phyloP scores from a whole-genome alignment of 306 rosid genomes.

The Fagus crenata region DNA sequence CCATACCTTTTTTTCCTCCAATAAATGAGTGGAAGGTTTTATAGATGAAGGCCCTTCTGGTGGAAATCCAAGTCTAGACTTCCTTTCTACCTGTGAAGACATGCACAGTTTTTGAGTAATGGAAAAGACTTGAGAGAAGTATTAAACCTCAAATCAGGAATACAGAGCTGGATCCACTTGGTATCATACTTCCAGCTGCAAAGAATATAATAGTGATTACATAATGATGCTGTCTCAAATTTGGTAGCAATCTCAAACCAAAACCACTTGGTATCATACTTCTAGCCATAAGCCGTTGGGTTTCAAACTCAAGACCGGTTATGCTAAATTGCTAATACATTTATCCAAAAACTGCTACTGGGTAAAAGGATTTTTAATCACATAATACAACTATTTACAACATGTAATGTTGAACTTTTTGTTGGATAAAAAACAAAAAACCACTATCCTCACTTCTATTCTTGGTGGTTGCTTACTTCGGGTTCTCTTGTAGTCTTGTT shows the following conservation, averaged over 20 bases:
- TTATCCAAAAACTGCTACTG: too few species aligned
- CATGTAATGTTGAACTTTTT: not conserved
- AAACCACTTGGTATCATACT: not conserved
- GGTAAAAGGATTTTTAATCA: too few species aligned
- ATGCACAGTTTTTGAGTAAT: conserved; percentile 14
- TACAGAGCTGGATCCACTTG: not conserved
- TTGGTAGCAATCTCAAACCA: not conserved
- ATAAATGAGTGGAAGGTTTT: conserved; percentile 25
- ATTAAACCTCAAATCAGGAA: not conserved
- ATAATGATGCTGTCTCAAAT: not conserved
- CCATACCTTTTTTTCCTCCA: conserved; percentile 40
- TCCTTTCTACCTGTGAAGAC: conserved; percentile 58
- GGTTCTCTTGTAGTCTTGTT: not conserved
- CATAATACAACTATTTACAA: too few species aligned
- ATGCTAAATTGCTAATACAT: too few species aligned
- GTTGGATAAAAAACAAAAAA: not conserved
- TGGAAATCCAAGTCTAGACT: conserved; percentile 41
- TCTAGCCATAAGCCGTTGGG: too few species aligned
- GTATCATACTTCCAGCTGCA: not conserved
- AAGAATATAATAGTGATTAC: conserved; percentile 5
- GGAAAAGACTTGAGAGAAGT: not conserved
- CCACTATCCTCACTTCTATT: not conserved
- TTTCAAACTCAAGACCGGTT: too few species aligned
- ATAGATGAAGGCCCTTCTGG: conserved; percentile 27
- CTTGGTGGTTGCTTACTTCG: not conserved